Evolutionary conservation across 805 yeast genomes (phyloP).

Genomic region (Diddensiella santjacobensis): DNA sequence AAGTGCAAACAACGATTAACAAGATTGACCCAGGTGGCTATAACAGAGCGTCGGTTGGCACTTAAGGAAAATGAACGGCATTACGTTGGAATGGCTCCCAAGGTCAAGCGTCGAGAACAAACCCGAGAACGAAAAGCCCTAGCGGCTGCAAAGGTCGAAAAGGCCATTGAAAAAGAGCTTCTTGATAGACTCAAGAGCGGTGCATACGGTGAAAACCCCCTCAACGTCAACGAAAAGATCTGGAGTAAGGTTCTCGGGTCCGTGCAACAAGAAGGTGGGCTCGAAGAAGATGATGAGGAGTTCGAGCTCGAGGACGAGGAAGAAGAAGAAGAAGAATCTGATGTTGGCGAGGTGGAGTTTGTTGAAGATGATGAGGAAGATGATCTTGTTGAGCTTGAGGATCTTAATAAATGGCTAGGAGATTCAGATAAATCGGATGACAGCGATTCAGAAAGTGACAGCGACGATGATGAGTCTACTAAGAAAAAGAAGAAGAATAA

Average conservation of each 20-base stretch:
- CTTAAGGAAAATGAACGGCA: constrained; percentile 88
- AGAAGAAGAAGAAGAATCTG: constrained; percentile 48
- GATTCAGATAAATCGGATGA: constrained; percentile 38
- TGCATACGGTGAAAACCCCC: constrained; percentile 96
- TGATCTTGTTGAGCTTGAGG: constrained; percentile 88
- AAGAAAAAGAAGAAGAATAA: constrained; percentile 38
- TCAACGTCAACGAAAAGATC: constrained; percentile 91
- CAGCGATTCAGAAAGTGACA: constrained; percentile 34
- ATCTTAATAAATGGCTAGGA: constrained; percentile 79
- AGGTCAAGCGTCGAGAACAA: constrained; percentile 91
- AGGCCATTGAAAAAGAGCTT: constrained; percentile 92
- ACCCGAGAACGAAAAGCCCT: constrained; percentile 95
- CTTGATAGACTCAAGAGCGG: constrained; percentile 94
- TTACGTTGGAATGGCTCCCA: constrained; percentile 87
- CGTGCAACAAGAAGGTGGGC: constrained; percentile 60
- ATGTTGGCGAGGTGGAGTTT: constrained; percentile 77
- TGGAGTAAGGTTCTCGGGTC: constrained; percentile 89
- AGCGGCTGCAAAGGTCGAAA: constrained; percentile 94
- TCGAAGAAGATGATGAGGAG: constrained; percentile 45
- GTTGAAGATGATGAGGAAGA: constrained; percentile 78
- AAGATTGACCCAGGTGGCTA: constrained; percentile 89
- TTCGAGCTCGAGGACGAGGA: constrained; percentile 49
- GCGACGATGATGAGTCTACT: constrained; percentile 33
- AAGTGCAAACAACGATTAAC: constrained; percentile 96
- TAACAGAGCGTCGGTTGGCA: constrained; percentile 90